Conservation (phyloP, 495 filamentous ascomycete species). For the Tuber melanosporum region DNA sequence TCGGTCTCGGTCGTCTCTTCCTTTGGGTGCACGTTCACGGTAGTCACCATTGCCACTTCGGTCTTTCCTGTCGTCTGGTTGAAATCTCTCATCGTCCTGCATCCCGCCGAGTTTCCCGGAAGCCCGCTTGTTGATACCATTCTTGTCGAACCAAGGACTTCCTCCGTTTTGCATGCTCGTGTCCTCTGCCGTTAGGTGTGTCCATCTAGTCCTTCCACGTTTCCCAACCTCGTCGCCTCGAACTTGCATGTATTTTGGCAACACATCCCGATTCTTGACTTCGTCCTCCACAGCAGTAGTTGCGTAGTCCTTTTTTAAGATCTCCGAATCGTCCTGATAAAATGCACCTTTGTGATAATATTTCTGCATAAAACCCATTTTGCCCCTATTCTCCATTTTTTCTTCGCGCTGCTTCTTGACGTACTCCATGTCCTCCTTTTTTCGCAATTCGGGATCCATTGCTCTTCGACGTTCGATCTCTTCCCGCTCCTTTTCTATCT, state of each 20-base stretch:
- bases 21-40: slow-evolving; percentile 18
- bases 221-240: slow-evolving; percentile 89
- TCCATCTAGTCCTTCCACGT: slow-evolving; percentile 85
- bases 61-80: slow-evolving; percentile 55
- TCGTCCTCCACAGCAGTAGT: slow-evolving; percentile 71
- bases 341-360: slow-evolving; percentile 97
- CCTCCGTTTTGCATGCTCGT: slow-evolving; percentile 72
- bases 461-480: slow-evolving; percentile 85
- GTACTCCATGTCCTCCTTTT: slow-evolving; percentile 75
- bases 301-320: slow-evolving; percentile 62
- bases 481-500: slow-evolving; percentile 72
- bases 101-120: slow-evolving; percentile 46
- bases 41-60: slow-evolving; percentile 11
- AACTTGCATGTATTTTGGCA: slow-evolving; percentile 91
- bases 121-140: slow-evolving; percentile 36
- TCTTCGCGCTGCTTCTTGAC: slow-evolving; percentile 77
- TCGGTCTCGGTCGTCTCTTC: slow-evolving; percentile 14
- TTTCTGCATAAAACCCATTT: slow-evolving; percentile 88
- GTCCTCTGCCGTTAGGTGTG: slow-evolving; percentile 83
- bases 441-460: slow-evolving; percentile 78
- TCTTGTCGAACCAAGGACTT: slow-evolving; percentile 44
- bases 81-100: slow-evolving; percentile 62
- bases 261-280: slow-evolving; percentile 64
- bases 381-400: slow-evolving; percentile 67
- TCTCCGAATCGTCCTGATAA: slow-evolving; percentile 74